A percentile compares a stretch with the other conserved stretches of the same genome.
phyloP scores from a whole-genome alignment of 495 filamentous ascomycete species.

The Penicillium longicatenatum region DNA sequence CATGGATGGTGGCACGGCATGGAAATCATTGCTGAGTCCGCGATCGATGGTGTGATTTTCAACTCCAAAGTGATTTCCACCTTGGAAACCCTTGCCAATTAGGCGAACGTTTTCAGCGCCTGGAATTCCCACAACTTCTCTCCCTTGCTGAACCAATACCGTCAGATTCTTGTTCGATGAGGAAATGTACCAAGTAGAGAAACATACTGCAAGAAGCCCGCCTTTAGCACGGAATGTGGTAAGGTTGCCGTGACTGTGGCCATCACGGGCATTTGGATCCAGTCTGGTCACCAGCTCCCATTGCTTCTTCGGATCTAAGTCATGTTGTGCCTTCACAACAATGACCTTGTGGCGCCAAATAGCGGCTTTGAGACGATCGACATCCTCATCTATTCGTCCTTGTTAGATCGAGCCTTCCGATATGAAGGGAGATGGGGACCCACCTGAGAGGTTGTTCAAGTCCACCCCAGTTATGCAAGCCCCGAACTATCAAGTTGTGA shows the following conservation, averaged over 20 bases:
- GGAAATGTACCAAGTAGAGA: neutral
- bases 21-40: constrained; percentile 39
- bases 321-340: constrained; percentile 39
- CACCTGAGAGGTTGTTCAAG: neutral
- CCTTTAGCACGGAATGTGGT: constrained; percentile 31
- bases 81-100: constrained; percentile 46
- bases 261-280: constrained; percentile 35
- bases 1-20: constrained; percentile 24
- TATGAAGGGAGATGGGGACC: neutral
- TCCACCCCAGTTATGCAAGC: neutral
- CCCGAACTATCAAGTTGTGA: neutral
- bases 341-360: constrained; percentile 43
- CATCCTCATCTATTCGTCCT: constrained; percentile 28
- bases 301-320: constrained; percentile 38
- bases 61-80: constrained; percentile 43
- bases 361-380: constrained; percentile 35
- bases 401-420: neutral
- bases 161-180: neutral
- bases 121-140: constrained; percentile 39
- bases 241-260: constrained; percentile 41
- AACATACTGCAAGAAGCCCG: neutral
- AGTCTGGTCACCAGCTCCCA: constrained; percentile 44
- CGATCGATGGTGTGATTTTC: constrained; percentile 32
- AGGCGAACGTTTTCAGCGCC: constrained; percentile 45
- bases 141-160: constrained; percentile 16